Evolutionary conservation across 805 yeast species (phyloP).

Genomic region (Spathaspora gorwiae): DNA sequence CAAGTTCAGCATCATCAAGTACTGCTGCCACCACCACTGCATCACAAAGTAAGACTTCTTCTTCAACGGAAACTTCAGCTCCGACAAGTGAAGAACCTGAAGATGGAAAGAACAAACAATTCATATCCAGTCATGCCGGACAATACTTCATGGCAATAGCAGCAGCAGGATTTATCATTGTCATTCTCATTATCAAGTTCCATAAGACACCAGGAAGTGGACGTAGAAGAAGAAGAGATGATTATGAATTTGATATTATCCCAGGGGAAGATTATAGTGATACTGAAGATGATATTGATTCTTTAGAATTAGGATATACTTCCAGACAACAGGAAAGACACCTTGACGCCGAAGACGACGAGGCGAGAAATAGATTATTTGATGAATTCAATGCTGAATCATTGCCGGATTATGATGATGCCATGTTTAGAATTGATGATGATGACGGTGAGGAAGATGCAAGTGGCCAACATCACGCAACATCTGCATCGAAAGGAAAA

Average conservation of each 20-base stretch:
- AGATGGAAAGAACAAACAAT: slow-evolving; percentile 1
- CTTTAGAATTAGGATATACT: slow-evolving; percentile 33
- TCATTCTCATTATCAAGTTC: slow-evolving; percentile 43
- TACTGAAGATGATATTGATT: slow-evolving; percentile 31
- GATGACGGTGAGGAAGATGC: slow-evolving; percentile 25
- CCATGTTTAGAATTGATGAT: slow-evolving; percentile 37
- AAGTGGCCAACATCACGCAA: not conserved
- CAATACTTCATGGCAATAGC: slow-evolving; percentile 60
- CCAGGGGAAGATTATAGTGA: slow-evolving; percentile 57
- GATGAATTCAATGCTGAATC: slow-evolving; percentile 37
- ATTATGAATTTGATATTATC: slow-evolving; percentile 73
- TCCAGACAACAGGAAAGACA: slow-evolving; percentile 12
- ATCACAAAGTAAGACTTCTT: slow-evolving; percentile 3
- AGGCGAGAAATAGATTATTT: slow-evolving; percentile 37
- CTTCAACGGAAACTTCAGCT: slow-evolving; percentile 1
- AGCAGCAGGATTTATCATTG: slow-evolving; percentile 51
- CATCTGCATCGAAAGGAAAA: not conserved
- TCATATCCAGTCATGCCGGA: slow-evolving; percentile 43
- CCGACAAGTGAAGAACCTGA: slow-evolving; percentile 6
- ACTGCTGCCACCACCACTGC: slow-evolving; percentile 5
- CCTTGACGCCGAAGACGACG: slow-evolving; percentile 22
- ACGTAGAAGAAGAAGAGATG: slow-evolving; percentile 58
- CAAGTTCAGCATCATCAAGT: not conserved
- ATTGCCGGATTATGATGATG: slow-evolving; percentile 32
- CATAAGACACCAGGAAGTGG: slow-evolving; percentile 38